Evolutionary conservation across 2,329 filamentous ascomycete genomes (phyloP).

Genomic region (Thielaviopsis populi): DNA sequence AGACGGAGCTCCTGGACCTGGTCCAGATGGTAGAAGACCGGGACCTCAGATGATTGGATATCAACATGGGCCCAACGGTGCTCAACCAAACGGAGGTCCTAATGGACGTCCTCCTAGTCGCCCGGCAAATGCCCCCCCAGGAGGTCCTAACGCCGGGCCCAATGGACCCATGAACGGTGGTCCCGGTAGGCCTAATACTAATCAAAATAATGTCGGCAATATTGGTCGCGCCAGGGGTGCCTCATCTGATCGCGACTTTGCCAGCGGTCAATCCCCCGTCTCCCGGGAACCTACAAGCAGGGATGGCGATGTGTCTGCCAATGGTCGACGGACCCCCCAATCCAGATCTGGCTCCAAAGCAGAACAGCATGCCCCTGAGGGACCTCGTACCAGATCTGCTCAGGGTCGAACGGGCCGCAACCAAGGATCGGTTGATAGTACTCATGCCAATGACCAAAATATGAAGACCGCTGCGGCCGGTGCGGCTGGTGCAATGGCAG

Average conservation of each 20-base stretch:
- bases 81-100: not conserved
- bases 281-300: not conserved
- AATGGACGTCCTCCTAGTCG: conserved; percentile 28
- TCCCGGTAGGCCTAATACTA: conserved; percentile 38
- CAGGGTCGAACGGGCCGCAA: conserved; percentile 26
- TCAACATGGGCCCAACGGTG: conserved; percentile 25
- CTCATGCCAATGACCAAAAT: conserved; percentile 35
- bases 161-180: conserved; percentile 12
- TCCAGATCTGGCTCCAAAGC: conserved; percentile 14
- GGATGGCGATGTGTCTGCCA: not conserved
- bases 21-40: conserved; percentile 30
- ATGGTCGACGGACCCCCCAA: conserved; percentile 15
- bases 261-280: conserved; percentile 10
- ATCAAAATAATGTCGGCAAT: conserved; percentile 29
- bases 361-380: conserved; percentile 11
- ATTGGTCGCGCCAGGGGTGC: conserved; percentile 33
- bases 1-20: conserved; percentile 37
- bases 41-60: conserved; percentile 22
- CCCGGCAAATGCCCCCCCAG: conserved; percentile 26
- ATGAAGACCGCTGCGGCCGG: conserved; percentile 31
- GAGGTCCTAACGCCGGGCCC: not conserved
- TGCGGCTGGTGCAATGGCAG: conserved; percentile 22
- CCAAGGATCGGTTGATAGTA: conserved; percentile 55
- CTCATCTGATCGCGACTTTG: conserved; percentile 31
- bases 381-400: conserved; percentile 13